Evolutionary conservation across 2,329 filamentous ascomycete species (phyloP).

Genomic region (Aotearoamyces nothofagi): DNA sequence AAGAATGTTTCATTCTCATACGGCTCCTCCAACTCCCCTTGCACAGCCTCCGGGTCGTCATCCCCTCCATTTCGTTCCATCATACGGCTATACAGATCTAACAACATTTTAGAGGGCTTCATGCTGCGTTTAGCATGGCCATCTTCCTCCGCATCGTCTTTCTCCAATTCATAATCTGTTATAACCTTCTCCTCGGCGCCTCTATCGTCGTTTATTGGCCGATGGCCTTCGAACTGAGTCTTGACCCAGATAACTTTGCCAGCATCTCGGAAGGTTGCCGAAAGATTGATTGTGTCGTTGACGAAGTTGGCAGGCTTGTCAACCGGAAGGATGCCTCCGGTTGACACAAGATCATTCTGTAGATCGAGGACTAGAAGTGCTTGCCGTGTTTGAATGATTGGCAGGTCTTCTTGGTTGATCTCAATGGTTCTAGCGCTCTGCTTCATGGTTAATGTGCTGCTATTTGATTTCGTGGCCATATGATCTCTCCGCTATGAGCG

Average conservation of each 20-base stretch:
- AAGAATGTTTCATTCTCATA: constrained; percentile 12
- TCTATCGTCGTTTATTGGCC: constrained; percentile 35
- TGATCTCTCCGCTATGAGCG: too few species aligned
- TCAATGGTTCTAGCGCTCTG: too few species aligned
- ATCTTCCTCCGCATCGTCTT: constrained; percentile 1
- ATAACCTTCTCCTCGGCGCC: constrained; percentile 17
- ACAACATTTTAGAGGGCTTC: constrained; percentile 5
- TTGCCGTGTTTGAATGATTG: constrained; percentile 40
- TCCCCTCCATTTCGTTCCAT: constrained; percentile 4
- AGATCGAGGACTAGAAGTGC: constrained; percentile 75
- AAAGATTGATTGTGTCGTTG: constrained; percentile 48
- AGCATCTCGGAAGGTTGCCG: constrained; percentile 55
- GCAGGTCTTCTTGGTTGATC: constrained; percentile 39
- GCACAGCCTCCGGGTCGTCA: constrained; percentile 2
- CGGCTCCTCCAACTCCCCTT: constrained; percentile 7
- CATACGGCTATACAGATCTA: constrained; percentile 7
- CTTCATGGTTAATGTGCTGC: too few species aligned
- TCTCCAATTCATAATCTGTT: constrained; percentile 14
- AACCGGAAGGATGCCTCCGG: constrained; percentile 52
- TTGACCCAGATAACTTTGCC: constrained; percentile 76
- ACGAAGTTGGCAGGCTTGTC: constrained; percentile 49
- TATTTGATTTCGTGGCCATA: too few species aligned
- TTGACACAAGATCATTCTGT: constrained; percentile 74
- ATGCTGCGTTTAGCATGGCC: constrained; percentile 1
- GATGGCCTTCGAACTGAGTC: constrained; percentile 53